phyloP scores from a whole-genome alignment of 768 basidiomycete genomes.

The Asterophora parasitica region DNA sequence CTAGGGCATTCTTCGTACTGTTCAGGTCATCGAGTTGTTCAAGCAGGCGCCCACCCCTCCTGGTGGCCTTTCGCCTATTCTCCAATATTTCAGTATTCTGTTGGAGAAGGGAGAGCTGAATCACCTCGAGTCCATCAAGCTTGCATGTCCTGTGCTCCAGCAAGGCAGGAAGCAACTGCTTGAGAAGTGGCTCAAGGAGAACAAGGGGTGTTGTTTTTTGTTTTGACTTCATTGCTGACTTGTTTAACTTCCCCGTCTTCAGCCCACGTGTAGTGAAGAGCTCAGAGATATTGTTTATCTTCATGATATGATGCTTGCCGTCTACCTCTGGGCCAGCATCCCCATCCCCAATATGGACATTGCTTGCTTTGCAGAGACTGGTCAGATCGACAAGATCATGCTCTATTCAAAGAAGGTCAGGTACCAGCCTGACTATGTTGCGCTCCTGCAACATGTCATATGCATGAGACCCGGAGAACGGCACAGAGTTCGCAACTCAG shows the following conservation, averaged over 20 bases:
- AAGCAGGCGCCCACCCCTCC: constrained; percentile 90
- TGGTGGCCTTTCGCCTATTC: constrained; percentile 89
- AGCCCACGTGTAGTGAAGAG: constrained; percentile 98
- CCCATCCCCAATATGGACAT: constrained; percentile 40
- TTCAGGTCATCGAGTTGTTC: constrained; percentile 95
- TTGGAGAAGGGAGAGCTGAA: constrained; percentile 98
- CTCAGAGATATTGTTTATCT: constrained; percentile 94
- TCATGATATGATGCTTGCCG: constrained; percentile 97
- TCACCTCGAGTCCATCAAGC: constrained; percentile 90
- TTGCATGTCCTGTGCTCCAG: constrained; percentile 93
- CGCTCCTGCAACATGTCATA: constrained; percentile 93
- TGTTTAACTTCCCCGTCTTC: constrained; percentile 1
- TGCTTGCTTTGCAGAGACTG: constrained; percentile 61
- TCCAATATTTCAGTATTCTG: constrained; percentile 98
- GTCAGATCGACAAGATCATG: constrained; percentile 97
- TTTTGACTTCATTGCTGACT: neutral
- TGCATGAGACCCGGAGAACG: constrained; percentile 96
- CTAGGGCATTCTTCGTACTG: constrained; percentile 87
- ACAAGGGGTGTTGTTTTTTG: constrained; percentile 61
- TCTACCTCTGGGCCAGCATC: constrained; percentile 95
- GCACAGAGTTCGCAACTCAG: constrained; percentile 94
- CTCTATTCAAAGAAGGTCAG: constrained; percentile 97
- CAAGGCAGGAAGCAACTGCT: constrained; percentile 95
- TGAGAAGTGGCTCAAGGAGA: constrained; percentile 99
- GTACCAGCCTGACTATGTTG: constrained; percentile 91